phyloP scores from a whole-genome alignment of 2,329 filamentous ascomycete genomes.

The Pestalotiopsis sp. region DNA sequence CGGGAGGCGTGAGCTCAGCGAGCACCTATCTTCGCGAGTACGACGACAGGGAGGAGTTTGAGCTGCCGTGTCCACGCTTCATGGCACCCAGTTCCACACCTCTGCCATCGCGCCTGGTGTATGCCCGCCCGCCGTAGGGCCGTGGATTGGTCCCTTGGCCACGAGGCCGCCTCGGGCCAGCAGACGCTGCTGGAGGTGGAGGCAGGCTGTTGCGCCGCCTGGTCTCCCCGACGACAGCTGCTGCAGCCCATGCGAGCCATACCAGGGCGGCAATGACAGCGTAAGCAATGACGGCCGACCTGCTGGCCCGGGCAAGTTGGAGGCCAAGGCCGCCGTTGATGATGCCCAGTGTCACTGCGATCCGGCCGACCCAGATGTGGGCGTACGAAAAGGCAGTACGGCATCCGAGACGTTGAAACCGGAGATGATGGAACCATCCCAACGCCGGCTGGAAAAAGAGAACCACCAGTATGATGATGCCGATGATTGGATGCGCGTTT shows the following conservation, averaged over 20 bases:
- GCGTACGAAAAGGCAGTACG: slow-evolving; percentile 44
- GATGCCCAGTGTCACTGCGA: slow-evolving; percentile 42
- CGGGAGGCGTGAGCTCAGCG: neutral
- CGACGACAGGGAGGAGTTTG: neutral
- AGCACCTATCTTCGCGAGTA: neutral
- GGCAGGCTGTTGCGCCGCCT: slow-evolving; percentile 6
- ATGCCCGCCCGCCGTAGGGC: slow-evolving; percentile 16
- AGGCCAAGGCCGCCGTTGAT: slow-evolving; percentile 48
- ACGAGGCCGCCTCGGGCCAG: neutral
- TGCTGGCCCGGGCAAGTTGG: slow-evolving; percentile 33
- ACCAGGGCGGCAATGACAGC: slow-evolving; percentile 39
- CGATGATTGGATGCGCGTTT: slow-evolving; percentile 50
- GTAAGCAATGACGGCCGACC: slow-evolving; percentile 36
- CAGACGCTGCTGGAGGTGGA: neutral
- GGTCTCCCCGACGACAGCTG: slow-evolving; percentile 34
- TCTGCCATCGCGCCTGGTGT: neutral
- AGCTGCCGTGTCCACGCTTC: neutral
- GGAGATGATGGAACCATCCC: slow-evolving; percentile 44
- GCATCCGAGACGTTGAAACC: slow-evolving; percentile 37
- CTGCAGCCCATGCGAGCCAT: slow-evolving; percentile 38
- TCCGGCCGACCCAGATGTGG: slow-evolving; percentile 46
- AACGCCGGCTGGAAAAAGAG: slow-evolving; percentile 44
- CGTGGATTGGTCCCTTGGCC: slow-evolving; percentile 17
- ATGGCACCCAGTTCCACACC: neutral
- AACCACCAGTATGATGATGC: slow-evolving; percentile 41